Evolutionary conservation across 768 basidiomycete genomes (phyloP), one percentile per base, ranked within the genome.

Genomic region (Mycena vitilis): DNA sequence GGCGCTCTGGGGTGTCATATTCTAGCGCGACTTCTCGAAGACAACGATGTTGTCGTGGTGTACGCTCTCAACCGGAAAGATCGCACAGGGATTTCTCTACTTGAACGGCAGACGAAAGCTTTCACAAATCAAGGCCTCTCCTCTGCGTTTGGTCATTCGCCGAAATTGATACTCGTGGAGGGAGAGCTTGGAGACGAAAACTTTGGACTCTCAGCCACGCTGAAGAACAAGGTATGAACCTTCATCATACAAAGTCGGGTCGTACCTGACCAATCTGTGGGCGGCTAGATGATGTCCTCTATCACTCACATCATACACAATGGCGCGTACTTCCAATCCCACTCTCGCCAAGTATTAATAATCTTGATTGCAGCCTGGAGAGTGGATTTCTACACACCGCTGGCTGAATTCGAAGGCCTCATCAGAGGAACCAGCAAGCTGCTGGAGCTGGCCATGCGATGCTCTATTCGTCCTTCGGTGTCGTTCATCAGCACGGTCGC

Each of bases 261-360:
- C 22, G 16, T 5, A 48, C 38, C 34, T 48, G 47, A 10, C 47
- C 22, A 47, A 53, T 36, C 45, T 30, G 8, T 25, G n/a, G n/a
- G 37, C n/a, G n/a, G n/a, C n/a, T 38, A 78, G 73, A 67, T 80
- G 45, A 68, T 65, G 3, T 52, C 61, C 11, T 78, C 78, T 18
- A 72, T 78, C 4, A 81, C 81, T 15, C 79, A 78, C 44, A 75
- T 83, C 64, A 78, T 81, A 20, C 79, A 82, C 69, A 80, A 81
- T 22, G 78, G 78, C 79, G 42, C 23, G 68, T 8, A 20, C 16
- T 45, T 11, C 38, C 20, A 23, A 42, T 18, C 11, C 5, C 1
- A 34, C 20, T 16, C 18, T n/a, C n/a, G n/a, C n/a, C n/a, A n/a
- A n/a, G n/a, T n/a, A 69, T 2, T 51, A 56, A n/a, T 38, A 44